These are phyloP conservation scores for Penicillium sp. DNA, from an alignment of 2,329 filamentous ascomycete species.

Conservation along the genomic window DNA sequence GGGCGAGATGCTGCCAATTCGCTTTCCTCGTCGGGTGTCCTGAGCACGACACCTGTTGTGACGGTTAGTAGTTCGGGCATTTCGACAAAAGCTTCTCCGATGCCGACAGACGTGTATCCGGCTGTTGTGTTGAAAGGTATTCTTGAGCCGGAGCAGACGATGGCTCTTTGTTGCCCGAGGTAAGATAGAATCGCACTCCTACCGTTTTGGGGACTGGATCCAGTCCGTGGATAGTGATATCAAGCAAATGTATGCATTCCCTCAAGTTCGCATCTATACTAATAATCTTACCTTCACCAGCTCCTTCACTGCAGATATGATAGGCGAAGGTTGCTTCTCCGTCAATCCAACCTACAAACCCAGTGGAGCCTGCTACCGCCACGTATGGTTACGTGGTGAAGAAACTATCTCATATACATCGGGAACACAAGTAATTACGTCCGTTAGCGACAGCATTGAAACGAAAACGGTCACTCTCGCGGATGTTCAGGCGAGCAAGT, in stretches of 20 bases:
- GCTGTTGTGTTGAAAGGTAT: background rate
- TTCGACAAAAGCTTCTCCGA: background rate
- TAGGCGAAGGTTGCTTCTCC: conserved; percentile 6
- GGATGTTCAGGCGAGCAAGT: background rate
- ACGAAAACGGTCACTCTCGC: background rate
- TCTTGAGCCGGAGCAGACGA: conserved; percentile 12
- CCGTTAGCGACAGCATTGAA: background rate
- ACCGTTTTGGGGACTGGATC: too few species aligned
- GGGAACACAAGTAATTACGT: background rate
- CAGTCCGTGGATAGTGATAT: too few species aligned
- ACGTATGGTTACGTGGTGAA: background rate
- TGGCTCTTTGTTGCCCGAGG: conserved; percentile 17
- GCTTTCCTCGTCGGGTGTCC: conserved; percentile 5
- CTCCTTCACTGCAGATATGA: background rate
- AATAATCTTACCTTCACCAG: background rate
- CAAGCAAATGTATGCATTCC: background rate
- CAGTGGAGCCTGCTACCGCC: conserved; percentile 1
- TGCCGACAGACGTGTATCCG: background rate
- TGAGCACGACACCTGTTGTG: background rate
- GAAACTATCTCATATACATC: background rate
- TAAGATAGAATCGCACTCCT: background rate
- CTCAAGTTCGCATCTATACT: background rate
- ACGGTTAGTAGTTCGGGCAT: background rate
- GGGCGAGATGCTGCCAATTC: conserved; percentile 3
- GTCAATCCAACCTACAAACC: conserved; percentile 1